phyloP scores from a whole-genome alignment of 148 eudicot genomes.

The Rheum nobile region DNA sequence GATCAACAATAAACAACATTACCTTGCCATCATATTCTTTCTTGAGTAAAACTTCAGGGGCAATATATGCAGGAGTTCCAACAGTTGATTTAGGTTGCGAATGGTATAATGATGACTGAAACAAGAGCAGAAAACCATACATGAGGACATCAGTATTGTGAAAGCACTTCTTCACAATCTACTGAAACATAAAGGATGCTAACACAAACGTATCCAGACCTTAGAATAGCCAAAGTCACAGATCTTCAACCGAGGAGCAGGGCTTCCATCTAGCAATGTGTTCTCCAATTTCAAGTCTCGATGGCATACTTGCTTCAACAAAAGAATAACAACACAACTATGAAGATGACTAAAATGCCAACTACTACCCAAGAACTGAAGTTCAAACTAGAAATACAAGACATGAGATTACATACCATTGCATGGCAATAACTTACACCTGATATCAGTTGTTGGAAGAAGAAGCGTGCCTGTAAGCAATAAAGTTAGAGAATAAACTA shows the following conservation, averaged over 20 bases:
- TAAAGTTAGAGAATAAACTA: not conserved
- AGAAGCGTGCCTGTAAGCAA: constrained; percentile 34
- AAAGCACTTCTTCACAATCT: not conserved
- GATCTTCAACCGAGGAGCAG: constrained; percentile 39
- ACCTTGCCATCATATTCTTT: constrained; percentile 98
- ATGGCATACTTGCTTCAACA: constrained; percentile 42
- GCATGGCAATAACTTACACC: constrained; percentile 44
- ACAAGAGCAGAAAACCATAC: constrained; percentile 9
- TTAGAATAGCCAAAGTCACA: constrained; percentile 48
- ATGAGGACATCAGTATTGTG: not conserved
- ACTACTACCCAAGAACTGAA: not conserved
- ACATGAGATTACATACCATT: constrained; percentile 20
- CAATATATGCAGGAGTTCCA: constrained; percentile 95
- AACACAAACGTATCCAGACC: constrained; percentile 9
- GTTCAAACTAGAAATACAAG: not conserved
- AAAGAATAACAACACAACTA: not conserved
- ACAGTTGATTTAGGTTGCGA: constrained; percentile 95
- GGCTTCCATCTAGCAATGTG: constrained; percentile 43
- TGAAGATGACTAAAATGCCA: not conserved
- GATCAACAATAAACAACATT: constrained; percentile 1
- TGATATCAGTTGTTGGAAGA: constrained; percentile 40
- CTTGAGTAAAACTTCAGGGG: constrained; percentile 79
- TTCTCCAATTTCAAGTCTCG: constrained; percentile 43
- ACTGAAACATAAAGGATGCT: not conserved
- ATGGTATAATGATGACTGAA: constrained; percentile 82